Percentiles rank a stretch among this genome's conserved stretches.
These are phyloP conservation scores for Quercus engelmannii DNA, from an alignment of 306 rosid genomes.

Conservation along the genomic window DNA sequence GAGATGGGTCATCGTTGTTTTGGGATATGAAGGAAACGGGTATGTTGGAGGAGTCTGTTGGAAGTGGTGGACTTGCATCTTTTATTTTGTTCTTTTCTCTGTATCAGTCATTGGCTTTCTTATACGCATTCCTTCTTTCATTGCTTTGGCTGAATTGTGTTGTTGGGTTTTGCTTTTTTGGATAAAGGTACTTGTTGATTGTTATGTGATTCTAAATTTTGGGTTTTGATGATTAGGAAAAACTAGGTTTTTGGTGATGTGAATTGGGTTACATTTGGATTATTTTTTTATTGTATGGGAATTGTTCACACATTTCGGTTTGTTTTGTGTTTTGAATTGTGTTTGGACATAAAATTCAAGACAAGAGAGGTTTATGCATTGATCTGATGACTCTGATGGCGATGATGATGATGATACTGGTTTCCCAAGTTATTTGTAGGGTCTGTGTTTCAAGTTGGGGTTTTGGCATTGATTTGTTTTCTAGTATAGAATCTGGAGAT, in stretches of 20 bases:
- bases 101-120: neutral
- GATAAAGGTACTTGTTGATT: neutral
- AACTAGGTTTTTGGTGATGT: slow-evolving; percentile 15
- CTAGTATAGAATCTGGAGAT: neutral
- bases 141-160: neutral
- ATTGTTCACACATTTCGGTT: neutral
- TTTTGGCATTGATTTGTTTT: slow-evolving; percentile 10
- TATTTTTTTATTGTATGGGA: neutral
- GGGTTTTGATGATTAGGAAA: slow-evolving; percentile 16
- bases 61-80: no score
- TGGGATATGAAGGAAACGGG: no score
- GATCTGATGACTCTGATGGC: neutral
- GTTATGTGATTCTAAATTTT: slow-evolving; percentile 6
- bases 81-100: neutral
- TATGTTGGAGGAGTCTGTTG: no score
- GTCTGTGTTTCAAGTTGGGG: slow-evolving; percentile 3
- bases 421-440: neutral
- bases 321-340: neutral
- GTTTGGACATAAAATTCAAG: neutral
- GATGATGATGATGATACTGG: neutral
- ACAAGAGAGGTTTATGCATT: neutral
- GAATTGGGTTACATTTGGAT: slow-evolving; percentile 1
- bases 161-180: neutral
- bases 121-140: slow-evolving; percentile 14
- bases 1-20: no score